Conservation (phyloP, 139 green algal genomes). For the Prasinococcaceae sp. region DNA sequence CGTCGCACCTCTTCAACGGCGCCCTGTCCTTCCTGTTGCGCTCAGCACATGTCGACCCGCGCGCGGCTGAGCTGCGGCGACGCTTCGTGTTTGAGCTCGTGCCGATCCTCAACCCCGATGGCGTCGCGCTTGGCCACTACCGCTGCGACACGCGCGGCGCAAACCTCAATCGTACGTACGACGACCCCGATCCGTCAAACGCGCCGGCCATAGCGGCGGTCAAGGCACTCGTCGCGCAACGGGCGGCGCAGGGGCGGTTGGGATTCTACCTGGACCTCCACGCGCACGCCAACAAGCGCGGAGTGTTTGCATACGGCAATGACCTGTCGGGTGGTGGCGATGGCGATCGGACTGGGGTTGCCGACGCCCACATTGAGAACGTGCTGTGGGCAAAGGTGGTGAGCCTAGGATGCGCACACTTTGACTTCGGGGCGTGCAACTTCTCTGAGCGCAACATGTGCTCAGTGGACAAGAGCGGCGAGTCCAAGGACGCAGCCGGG, state of each 20-base stretch:
- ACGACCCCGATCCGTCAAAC: slow-evolving; percentile 11
- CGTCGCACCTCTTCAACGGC: slow-evolving; percentile 43
- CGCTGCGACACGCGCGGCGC: slow-evolving; percentile 34
- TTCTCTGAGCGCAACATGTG: slow-evolving; percentile 46
- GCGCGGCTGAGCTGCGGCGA: slow-evolving; percentile 27
- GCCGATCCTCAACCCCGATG: slow-evolving; percentile 45
- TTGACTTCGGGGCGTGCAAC: slow-evolving; percentile 36
- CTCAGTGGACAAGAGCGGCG: slow-evolving; percentile 29
- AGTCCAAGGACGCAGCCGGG: slow-evolving; percentile 36
- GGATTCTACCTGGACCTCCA: slow-evolving; percentile 47
- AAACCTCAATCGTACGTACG: slow-evolving; percentile 49
- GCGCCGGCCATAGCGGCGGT: slow-evolving; percentile 35
- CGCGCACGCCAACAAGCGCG: slow-evolving; percentile 44
- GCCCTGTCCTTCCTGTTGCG: slow-evolving; percentile 42
- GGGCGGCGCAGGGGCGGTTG: slow-evolving; percentile 12
- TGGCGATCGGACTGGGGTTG: too few relatives aligned
- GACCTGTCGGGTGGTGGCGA: slow-evolving; percentile 21
- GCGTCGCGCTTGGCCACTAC: slow-evolving; percentile 39
- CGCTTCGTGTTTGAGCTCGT: slow-evolving; percentile 50
- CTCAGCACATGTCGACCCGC: slow-evolving; percentile 23
- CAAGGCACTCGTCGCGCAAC: slow-evolving; percentile 26
- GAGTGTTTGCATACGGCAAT: slow-evolving; percentile 43
- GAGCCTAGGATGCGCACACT: slow-evolving; percentile 28
- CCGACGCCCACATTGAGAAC: too few relatives aligned
- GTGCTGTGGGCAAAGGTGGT: slow-evolving; percentile 25